phyloP scores from a whole-genome alignment of 306 rosid species.

The Lablab purpureus region DNA sequence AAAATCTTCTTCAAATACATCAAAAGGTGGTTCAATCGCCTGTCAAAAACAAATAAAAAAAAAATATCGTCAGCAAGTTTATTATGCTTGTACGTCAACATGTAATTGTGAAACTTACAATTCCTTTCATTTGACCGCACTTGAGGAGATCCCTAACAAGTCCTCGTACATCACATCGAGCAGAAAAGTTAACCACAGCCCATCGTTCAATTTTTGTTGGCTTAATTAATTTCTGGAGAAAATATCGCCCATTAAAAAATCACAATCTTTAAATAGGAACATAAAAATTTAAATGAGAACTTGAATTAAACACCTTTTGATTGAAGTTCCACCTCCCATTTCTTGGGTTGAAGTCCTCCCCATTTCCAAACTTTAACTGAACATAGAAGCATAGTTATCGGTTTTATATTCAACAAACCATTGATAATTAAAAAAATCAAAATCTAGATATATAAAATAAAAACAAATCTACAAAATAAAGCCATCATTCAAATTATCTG shows the following conservation, averaged over 20 bases:
- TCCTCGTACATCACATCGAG: conserved; percentile 71
- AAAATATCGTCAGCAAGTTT: neutral
- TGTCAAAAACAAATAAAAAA: conserved; percentile 38
- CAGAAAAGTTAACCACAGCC: conserved; percentile 90
- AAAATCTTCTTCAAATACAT: conserved; percentile 67
- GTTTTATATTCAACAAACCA: neutral
- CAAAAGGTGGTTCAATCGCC: conserved; percentile 63
- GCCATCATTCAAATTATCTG: neutral
- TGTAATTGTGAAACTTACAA: conserved; percentile 60
- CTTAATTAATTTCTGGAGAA: conserved; percentile 66
- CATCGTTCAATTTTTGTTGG: conserved; percentile 70
- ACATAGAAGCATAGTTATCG: neutral
- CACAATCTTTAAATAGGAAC: neutral
- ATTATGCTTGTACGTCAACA: neutral
- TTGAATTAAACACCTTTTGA: conserved; percentile 64
- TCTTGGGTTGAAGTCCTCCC: conserved; percentile 83
- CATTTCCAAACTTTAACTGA: conserved; percentile 85
- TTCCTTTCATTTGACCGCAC: conserved; percentile 79
- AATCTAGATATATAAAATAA: neutral
- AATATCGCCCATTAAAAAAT: neutral
- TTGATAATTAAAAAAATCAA: neutral
- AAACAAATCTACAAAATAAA: neutral
- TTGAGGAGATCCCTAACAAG: conserved; percentile 73
- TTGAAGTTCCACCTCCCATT: conserved; percentile 97
- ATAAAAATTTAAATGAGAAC: neutral